Evolutionary conservation across 768 basidiomycete genomes (phyloP).

Genomic region (Leccinum sublutescens): DNA sequence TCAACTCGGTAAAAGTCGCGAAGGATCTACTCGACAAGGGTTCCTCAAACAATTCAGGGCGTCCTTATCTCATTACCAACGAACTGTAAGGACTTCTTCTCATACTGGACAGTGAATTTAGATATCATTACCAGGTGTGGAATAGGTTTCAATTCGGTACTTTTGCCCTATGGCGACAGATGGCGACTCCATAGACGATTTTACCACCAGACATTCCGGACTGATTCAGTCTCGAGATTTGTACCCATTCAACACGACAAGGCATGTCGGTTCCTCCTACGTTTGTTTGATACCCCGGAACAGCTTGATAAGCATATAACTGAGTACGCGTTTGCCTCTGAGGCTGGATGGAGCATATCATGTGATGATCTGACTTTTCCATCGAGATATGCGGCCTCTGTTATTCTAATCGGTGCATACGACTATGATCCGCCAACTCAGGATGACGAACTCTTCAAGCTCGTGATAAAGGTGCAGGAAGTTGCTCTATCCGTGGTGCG

Average conservation of each 20-base stretch:
- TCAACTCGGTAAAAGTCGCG: background rate
- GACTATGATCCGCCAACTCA: background rate
- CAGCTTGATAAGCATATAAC: background rate
- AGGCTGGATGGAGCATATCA: background rate
- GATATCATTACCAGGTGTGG: background rate
- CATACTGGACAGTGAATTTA: background rate
- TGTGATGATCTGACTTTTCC: background rate
- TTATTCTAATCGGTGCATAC: background rate
- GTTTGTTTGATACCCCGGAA: background rate
- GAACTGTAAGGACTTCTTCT: background rate
- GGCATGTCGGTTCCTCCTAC: background rate
- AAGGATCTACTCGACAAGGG: background rate
- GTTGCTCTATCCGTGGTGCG: background rate
- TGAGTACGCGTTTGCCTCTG: background rate
- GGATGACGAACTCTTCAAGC: background rate
- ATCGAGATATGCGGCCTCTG: background rate
- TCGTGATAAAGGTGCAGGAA: background rate
- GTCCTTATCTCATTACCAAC: background rate
- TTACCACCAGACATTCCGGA: background rate
- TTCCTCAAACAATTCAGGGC: background rate
- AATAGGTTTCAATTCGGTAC: background rate
- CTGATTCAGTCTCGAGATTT: background rate
- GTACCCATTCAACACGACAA: background rate
- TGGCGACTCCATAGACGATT: background rate
- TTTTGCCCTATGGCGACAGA: background rate